Percentiles rank a stretch among this genome's conserved stretches.
Conservation (phyloP, 2,329 filamentous ascomycete species). For the Aspergillus pseudotamarii region DNA sequence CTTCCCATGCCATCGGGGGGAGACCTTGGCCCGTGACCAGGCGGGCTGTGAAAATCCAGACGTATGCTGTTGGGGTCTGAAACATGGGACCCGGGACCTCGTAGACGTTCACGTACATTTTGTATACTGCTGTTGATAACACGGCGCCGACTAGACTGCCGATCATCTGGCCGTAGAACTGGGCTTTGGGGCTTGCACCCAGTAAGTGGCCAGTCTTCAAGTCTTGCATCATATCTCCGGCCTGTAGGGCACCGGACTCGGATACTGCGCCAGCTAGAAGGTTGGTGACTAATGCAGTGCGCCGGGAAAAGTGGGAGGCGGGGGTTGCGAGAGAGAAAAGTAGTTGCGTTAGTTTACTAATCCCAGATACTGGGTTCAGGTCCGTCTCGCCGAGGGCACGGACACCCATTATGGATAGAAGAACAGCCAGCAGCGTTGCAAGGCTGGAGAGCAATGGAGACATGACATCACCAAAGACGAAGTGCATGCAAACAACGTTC, state of each 20-base stretch:
- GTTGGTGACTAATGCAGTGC: slow-evolving; percentile 85
- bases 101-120: slow-evolving; percentile 88
- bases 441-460: slow-evolving; percentile 74
- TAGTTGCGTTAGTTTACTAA: slow-evolving; percentile 93
- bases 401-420: slow-evolving; percentile 66
- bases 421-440: slow-evolving; percentile 80
- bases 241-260: slow-evolving; percentile 84
- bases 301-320: slow-evolving; percentile 74
- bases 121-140: slow-evolving; percentile 83
- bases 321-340: slow-evolving; percentile 92
- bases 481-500: slow-evolving; percentile 78
- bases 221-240: slow-evolving; percentile 95
- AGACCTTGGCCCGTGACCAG: slow-evolving; percentile 89
- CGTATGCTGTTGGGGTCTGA: slow-evolving; percentile 90
- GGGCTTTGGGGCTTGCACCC: slow-evolving; percentile 87
- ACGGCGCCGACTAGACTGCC: slow-evolving; percentile 85
- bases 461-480: slow-evolving; percentile 81
- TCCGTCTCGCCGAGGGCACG: slow-evolving; percentile 78
- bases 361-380: slow-evolving; percentile 92
- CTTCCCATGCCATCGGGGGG: slow-evolving; percentile 79
- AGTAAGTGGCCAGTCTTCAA: slow-evolving; percentile 94
- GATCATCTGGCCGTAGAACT: slow-evolving; percentile 96
- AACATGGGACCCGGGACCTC: slow-evolving; percentile 85
- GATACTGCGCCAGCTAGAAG: slow-evolving; percentile 88
- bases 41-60: slow-evolving; percentile 96